Evolutionary conservation across 2,329 filamentous ascomycete genomes (phyloP).

Genomic region (Acarospora socialis): DNA sequence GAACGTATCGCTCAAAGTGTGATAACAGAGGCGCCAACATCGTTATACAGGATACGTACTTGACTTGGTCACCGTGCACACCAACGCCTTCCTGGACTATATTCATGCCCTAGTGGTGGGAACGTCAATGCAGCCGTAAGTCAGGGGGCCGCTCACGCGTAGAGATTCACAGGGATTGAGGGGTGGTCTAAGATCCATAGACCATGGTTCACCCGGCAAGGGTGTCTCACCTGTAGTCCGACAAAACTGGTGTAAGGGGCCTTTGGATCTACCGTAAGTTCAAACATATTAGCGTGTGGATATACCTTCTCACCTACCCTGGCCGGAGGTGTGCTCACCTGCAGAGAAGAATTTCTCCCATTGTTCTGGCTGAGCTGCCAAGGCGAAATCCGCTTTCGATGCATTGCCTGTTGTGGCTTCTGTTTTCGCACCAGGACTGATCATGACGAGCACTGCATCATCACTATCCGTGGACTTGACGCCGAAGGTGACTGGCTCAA

Average conservation of each 20-base stretch:
- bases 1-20: too few relatives aligned
- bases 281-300: too few relatives aligned
- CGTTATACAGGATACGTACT: too few relatives aligned
- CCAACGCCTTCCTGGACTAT: conserved; percentile 36
- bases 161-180: neutral
- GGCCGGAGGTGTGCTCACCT: too few relatives aligned
- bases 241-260: conserved; percentile 15
- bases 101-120: conserved; percentile 23
- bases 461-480: conserved; percentile 11
- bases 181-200: neutral
- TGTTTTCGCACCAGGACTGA: conserved; percentile 10
- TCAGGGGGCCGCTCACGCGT: too few relatives aligned
- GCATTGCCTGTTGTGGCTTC: conserved; percentile 10
- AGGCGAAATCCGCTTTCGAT: conserved; percentile 12
- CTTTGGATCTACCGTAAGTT: conserved; percentile 11
- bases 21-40: too few relatives aligned
- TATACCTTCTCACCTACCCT: too few relatives aligned
- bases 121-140: too few relatives aligned
- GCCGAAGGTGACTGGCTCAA: conserved; percentile 14
- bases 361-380: conserved; percentile 12
- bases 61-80: conserved; percentile 31
- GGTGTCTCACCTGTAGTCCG: conserved; percentile 11
- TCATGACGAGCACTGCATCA: conserved; percentile 13
- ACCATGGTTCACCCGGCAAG: neutral
- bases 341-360: conserved; percentile 15